phyloP scores from a whole-genome alignment of 306 rosid species.

The Cicer judaicum region DNA sequence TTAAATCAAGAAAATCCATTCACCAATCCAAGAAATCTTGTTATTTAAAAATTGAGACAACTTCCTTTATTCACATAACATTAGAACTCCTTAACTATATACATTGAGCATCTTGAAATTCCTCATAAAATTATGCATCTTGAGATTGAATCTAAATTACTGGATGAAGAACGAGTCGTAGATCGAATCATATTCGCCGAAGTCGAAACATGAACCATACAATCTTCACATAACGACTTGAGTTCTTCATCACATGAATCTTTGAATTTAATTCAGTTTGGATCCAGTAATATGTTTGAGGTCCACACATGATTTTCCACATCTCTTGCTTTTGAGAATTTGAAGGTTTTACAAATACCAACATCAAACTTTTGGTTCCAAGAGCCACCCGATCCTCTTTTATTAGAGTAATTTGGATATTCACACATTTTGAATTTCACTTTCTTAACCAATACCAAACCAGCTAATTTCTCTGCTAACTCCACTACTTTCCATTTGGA shows the following conservation, averaged over 20 bases:
- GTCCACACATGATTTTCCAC: not conserved
- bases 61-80: not conserved
- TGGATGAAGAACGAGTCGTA: not conserved
- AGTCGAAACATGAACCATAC: not conserved
- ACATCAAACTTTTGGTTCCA: slow-evolving; percentile 2
- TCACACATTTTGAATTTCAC: not conserved
- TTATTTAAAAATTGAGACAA: no score
- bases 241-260: not conserved
- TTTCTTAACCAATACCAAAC: slow-evolving; percentile 28
- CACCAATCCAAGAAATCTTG: no score
- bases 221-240: not conserved
- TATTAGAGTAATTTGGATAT: slow-evolving; percentile 44
- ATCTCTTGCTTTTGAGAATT: slow-evolving; percentile 17
- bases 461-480: slow-evolving; percentile 38
- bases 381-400: not conserved
- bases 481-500: slow-evolving; percentile 43
- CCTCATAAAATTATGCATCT: not conserved
- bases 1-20: no score
- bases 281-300: not conserved
- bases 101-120: no score
- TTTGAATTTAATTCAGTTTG: not conserved
- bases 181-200: not conserved
- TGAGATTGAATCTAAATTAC: not conserved
- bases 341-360: slow-evolving; percentile 46
- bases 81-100: not conserved